These are phyloP conservation scores for Clonostachys solani DNA, from an alignment of 2,329 filamentous ascomycete genomes.

Conservation along the genomic window DNA sequence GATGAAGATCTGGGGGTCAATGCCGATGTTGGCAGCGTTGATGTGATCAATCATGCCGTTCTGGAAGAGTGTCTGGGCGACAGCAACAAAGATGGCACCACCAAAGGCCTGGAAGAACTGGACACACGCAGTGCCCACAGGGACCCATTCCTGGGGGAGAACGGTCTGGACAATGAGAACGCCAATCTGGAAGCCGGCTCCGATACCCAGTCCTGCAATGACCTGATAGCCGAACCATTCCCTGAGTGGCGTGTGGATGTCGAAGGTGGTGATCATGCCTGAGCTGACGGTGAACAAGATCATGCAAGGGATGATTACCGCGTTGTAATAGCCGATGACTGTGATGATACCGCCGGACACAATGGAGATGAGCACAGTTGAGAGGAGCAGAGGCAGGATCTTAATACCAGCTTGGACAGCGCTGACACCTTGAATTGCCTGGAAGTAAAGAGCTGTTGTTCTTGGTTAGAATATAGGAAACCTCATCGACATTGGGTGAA, in stretches of 20 bases:
- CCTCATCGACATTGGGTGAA: slow-evolving; percentile 11
- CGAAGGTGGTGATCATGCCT: slow-evolving; percentile 51
- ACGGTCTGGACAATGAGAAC: slow-evolving; percentile 48
- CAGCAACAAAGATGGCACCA: slow-evolving; percentile 16
- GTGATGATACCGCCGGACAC: slow-evolving; percentile 32
- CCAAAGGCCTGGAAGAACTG: slow-evolving; percentile 36
- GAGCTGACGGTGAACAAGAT: slow-evolving; percentile 37
- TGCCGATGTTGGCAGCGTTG: slow-evolving; percentile 20
- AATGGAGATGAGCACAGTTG: slow-evolving; percentile 35
- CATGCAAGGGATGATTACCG: slow-evolving; percentile 34
- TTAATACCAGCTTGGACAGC: slow-evolving; percentile 16
- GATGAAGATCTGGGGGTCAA: slow-evolving; percentile 6
- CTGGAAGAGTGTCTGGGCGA: slow-evolving; percentile 12
- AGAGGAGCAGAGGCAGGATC: slow-evolving; percentile 10
- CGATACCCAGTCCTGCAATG: slow-evolving; percentile 48
- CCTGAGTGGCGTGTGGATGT: slow-evolving; percentile 35
- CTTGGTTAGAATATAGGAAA: slow-evolving; percentile 10
- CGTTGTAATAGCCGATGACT: slow-evolving; percentile 16
- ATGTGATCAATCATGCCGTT: slow-evolving; percentile 5
- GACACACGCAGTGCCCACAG: slow-evolving; percentile 8
- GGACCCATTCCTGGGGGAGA: slow-evolving; percentile 15
- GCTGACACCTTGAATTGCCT: slow-evolving; percentile 32
- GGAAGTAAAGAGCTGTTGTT: slow-evolving; percentile 25
- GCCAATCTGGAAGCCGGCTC: slow-evolving; percentile 41
- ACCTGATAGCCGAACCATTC: slow-evolving; percentile 58